Evolutionary conservation across 1,139 yeast genomes (phyloP), one percentile per base, ranked within the genome.

Genomic region (Yamadazyma songkhlaensis): DNA sequence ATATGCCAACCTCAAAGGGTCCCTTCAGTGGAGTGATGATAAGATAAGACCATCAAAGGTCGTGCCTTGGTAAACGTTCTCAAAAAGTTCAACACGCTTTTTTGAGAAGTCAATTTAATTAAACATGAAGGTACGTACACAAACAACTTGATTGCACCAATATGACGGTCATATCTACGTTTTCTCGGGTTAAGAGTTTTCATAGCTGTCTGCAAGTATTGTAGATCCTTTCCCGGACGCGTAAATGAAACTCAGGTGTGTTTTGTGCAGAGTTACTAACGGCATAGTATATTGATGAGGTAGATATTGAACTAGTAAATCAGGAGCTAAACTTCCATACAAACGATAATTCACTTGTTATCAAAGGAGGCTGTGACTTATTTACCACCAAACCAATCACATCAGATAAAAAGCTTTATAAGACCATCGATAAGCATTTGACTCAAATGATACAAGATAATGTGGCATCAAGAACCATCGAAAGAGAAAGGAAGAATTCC

Each of bases 371-470:
- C 15, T 84, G 96, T 56, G 99, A 92, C 55, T 71, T 92, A 34
- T 92, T 88, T 57, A 87, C 97, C 1, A 92, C 98, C 1, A 92
- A 92, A 55, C 90, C 96, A 1, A 88, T 90, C 27, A 88, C 92
- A 1, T 75, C 92, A 2, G 99, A 92, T 59, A 74, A 89, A 51
- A 90, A 90, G 59, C 72, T 92, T 25, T 88, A 85, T 67, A 87
- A 88, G 59, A 80, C 92, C 0, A 80, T 92, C 36, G 97, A 89
- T 57, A 81, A 84, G 49, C 94, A 86, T 52, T 71, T 85, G 41
- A 84, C 82, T 45, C 81, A 79, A 33, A 65, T 81, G 31, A 61
- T 82, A 38, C 83, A 80, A 48, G 87, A 79, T 49, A 68, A 70
- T 40, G 72, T 69, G 44, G 52, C 66, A 31, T 64, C 72, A n/a